A percentile compares a stretch with the other conserved stretches of the same genome.
Conservation (phyloP, 441 rosid species). For the Mallotus japonicus region DNA sequence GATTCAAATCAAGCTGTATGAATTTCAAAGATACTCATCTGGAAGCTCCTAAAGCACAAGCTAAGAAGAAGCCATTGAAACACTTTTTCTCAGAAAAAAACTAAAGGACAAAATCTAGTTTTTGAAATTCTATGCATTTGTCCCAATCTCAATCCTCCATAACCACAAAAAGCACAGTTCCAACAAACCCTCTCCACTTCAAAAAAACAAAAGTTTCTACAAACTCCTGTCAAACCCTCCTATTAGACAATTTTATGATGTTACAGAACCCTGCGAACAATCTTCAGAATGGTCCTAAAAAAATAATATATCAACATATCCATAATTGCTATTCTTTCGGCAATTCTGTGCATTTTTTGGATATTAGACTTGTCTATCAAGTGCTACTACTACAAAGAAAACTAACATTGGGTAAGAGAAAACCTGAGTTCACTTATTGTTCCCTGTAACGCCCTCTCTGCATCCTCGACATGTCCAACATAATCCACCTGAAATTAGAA, state of each 20-base stretch:
- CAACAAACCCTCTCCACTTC: background rate
- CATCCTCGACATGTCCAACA: constrained; percentile 70
- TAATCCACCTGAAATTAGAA: constrained; percentile 68
- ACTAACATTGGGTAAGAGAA: constrained; percentile 18
- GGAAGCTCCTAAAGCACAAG: background rate
- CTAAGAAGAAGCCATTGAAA: background rate
- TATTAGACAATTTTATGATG: background rate
- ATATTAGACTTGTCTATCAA: constrained; percentile 12
- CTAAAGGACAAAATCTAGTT: background rate
- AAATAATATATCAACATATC: constrained; percentile 2
- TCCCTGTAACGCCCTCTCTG: constrained; percentile 70
- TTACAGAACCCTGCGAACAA: background rate
- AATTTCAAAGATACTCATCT: background rate
- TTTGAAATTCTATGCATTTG: background rate
- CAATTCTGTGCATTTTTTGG: constrained; percentile 3
- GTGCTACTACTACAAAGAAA: constrained; percentile 15
- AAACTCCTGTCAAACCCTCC: background rate
- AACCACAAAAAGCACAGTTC: background rate
- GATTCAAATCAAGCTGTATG: background rate
- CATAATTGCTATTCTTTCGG: background rate
- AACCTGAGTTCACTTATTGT: constrained; percentile 81
- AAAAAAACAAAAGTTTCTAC: background rate
- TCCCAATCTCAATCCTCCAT: background rate
- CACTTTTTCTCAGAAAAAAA: background rate
- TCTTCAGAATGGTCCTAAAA: constrained; percentile 17